Evolutionary conservation across 106 monocot species (phyloP).

Genomic region (Platanthera guangdongensis): DNA sequence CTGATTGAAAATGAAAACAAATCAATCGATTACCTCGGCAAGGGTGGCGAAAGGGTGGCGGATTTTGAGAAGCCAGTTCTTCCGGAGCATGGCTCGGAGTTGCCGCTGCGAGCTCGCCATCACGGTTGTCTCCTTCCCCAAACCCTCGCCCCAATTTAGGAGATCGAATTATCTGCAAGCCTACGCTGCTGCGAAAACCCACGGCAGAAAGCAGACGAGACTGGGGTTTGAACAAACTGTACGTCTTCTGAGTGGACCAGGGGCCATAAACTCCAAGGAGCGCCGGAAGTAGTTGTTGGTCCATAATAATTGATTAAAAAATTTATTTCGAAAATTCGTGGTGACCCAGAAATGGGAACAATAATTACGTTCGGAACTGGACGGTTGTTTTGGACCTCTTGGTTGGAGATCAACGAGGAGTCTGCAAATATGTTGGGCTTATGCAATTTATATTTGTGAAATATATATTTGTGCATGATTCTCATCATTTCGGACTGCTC

Average conservation of each 20-base stretch:
- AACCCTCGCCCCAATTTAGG: not conserved
- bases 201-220: not conserved
- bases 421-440: no score
- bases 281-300: not conserved
- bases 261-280: not conserved
- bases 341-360: no score
- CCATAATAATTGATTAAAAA: no score
- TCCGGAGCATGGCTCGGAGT: conserved; percentile 81
- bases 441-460: no score
- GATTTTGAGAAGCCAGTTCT: conserved; percentile 91
- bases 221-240: not conserved
- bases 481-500: no score
- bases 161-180: not conserved
- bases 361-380: no score
- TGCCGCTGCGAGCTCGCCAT: conserved; percentile 25
- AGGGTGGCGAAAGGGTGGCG: conserved; percentile 64
- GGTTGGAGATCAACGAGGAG: no score
- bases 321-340: no score
- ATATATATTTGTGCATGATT: no score
- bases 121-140: not conserved
- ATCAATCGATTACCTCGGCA: conserved; percentile 39
- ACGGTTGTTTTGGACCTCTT: no score
- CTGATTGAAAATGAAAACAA: not conserved
- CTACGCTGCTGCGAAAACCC: not conserved
- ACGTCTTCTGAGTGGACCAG: not conserved